phyloP scores from a whole-genome alignment of 73 alveolate genomes.

The Blepharisma stoltei region DNA sequence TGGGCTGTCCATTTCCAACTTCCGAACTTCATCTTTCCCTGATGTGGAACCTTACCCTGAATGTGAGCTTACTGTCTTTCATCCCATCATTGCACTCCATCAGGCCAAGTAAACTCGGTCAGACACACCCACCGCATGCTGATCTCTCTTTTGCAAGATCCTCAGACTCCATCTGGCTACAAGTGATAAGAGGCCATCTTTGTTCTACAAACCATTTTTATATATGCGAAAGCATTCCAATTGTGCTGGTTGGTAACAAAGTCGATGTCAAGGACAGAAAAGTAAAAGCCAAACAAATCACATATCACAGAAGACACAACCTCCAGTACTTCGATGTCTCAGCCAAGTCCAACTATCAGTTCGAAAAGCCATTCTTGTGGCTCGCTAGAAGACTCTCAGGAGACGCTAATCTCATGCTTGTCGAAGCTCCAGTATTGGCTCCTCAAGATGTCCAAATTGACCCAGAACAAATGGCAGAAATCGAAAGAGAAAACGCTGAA shows the following conservation, averaged over 20 bases:
- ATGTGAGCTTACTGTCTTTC: too few relatives aligned
- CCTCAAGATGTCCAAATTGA: slow-evolving; percentile 76
- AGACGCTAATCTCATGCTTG: slow-evolving; percentile 79
- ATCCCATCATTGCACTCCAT: too few relatives aligned
- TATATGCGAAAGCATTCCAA: slow-evolving; percentile 84
- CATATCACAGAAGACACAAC: slow-evolving; percentile 97
- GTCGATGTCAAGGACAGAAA: slow-evolving; percentile 98
- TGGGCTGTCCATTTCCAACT: too few relatives aligned
- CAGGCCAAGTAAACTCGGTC: too few relatives aligned
- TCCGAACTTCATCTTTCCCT: too few relatives aligned
- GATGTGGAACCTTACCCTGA: too few relatives aligned
- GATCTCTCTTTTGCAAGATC: too few relatives aligned
- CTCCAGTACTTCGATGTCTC: slow-evolving; percentile 98
- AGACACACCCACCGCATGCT: too few relatives aligned
- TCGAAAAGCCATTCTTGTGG: slow-evolving; percentile 99
- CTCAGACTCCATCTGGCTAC: too few relatives aligned
- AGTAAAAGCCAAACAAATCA: slow-evolving; percentile 97
- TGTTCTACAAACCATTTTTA: too few relatives aligned
- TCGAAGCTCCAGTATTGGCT: slow-evolving; percentile 76
- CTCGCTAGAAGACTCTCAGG: slow-evolving; percentile 90
- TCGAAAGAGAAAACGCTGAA: slow-evolving; percentile 65
- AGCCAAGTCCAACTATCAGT: slow-evolving; percentile 98
- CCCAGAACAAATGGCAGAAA: slow-evolving; percentile 64
- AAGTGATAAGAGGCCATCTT: too few relatives aligned
- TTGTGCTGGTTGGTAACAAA: slow-evolving; percentile 89